Evolutionary conservation across 2,329 filamentous ascomycete species (phyloP).

Genomic region (Arthrinium phaeospermum): DNA sequence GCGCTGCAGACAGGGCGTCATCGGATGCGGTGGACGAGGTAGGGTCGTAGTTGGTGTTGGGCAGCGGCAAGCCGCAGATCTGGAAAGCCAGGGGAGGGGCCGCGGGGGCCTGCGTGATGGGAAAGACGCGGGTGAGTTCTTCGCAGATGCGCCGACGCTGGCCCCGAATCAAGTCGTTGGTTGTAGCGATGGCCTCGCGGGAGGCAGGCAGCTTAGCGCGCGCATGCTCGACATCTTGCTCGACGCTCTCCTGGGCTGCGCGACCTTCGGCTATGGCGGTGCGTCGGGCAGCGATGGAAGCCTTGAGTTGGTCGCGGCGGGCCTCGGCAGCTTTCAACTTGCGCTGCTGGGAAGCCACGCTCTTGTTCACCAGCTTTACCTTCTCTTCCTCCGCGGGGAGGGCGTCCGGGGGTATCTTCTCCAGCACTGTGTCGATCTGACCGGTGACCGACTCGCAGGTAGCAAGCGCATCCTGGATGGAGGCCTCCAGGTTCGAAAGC

Average conservation of each 20-base stretch:
- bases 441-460: slow-evolving; percentile 75
- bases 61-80: slow-evolving; percentile 78
- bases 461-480: slow-evolving; percentile 85
- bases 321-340: slow-evolving; percentile 66
- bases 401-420: slow-evolving; percentile 46
- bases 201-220: slow-evolving; percentile 63
- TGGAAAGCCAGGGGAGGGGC: slow-evolving; percentile 76
- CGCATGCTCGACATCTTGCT: slow-evolving; percentile 66
- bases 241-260: slow-evolving; percentile 61
- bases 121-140: slow-evolving; percentile 79
- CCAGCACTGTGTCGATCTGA: slow-evolving; percentile 74
- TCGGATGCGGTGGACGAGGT: slow-evolving; percentile 57
- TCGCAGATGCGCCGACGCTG: slow-evolving; percentile 89
- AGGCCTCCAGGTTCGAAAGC: slow-evolving; percentile 85
- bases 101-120: slow-evolving; percentile 69
- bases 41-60: slow-evolving; percentile 77
- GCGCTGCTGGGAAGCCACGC: slow-evolving; percentile 68
- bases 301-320: slow-evolving; percentile 69
- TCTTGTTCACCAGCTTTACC: slow-evolving; percentile 53
- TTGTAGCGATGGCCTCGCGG: slow-evolving; percentile 59
- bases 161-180: slow-evolving; percentile 73
- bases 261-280: slow-evolving; percentile 71
- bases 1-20: slow-evolving; percentile 77
- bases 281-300: slow-evolving; percentile 69
- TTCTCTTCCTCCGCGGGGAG: slow-evolving; percentile 57